Evolutionary conservation across 2,329 filamentous ascomycete genomes (phyloP), one percentile per base, ranked within the genome.

Genomic region (Trichoderma guizhouense): DNA sequence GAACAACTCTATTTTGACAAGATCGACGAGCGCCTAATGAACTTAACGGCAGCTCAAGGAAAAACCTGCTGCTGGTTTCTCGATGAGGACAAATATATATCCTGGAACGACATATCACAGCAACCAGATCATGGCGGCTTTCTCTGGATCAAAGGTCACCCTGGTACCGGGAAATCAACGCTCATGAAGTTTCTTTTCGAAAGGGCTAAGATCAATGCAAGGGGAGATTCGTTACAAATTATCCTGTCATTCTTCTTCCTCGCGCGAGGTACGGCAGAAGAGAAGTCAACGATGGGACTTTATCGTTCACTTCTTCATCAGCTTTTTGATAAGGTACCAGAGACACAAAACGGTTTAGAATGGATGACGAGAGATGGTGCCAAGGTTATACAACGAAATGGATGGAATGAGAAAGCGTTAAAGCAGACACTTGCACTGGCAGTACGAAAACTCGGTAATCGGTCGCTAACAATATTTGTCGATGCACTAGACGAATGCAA

Each of bases 251-350:
- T 86, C 77, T 88, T 87, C 78, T 88, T 87, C 79, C 84, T 86
- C 63, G 84, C 85, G 0, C 77, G 84, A 68, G 85, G 85, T 0
- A 77, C 77, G 0, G 26, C 75, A 8, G 76, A 85, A 9, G 84
- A 88, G 72, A 85, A 81, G 72, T 82, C 84, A 0, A 79, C 79
- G 0, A 30, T 78, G 0, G 86, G 87, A 1, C 80, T 89, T 75
- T 87, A 87, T 73, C 82, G 85, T 7, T 85, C 85, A 0, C 74
- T 89, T 7, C 72, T 88, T 1, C 75, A 77, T 7, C 84, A 88
- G 70, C 76, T 88, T 5, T 53, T 73, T 14, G 0, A 61, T 78
- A 0, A 76, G 79, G 69, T 71, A 1, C 61, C 53, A 36, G 51
- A 28, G 1, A 12, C 58, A 1, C 24, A 14, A 15, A 28, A 18